Conservation (phyloP, 257 asterid species). For the Craterostigma plantagineum region DNA sequence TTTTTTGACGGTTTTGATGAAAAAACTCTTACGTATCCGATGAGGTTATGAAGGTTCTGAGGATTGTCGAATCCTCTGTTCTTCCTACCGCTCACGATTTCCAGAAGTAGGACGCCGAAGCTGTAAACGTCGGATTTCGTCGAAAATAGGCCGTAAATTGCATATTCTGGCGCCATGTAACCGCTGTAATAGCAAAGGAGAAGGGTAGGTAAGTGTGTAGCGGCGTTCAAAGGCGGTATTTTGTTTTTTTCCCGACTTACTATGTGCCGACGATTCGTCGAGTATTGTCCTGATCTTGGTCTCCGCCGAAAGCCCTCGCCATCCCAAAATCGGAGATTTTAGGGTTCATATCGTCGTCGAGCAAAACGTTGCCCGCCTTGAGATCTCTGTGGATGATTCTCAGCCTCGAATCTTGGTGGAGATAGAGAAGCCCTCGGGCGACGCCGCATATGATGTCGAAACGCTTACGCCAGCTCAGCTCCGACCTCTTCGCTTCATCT, state of each 20-base stretch:
- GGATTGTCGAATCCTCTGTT: background rate
- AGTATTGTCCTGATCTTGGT: constrained; percentile 19
- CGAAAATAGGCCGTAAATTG: constrained; percentile 19
- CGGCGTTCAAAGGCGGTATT: no score
- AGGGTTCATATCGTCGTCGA: constrained; percentile 16
- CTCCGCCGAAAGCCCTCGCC: constrained; percentile 22
- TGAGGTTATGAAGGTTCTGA: constrained; percentile 12
- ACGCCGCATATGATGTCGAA: constrained; percentile 16
- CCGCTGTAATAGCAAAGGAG: constrained; percentile 20
- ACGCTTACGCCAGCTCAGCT: constrained; percentile 18
- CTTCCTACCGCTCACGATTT: constrained; percentile 10
- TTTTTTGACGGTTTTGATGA: no score
- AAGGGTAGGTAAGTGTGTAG: no score
- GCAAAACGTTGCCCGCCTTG: constrained; percentile 16
- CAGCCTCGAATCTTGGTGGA: constrained; percentile 18
- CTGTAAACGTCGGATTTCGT: constrained; percentile 25
- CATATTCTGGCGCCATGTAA: constrained; percentile 34
- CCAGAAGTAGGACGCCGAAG: constrained; percentile 23
- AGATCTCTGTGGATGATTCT: constrained; percentile 14
- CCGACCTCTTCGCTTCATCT: constrained; percentile 9
- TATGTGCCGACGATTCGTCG: constrained; percentile 26
- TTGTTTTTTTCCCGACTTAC: constrained; percentile 12
- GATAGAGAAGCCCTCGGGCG: constrained; percentile 25
- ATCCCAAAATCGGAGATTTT: constrained; percentile 27
- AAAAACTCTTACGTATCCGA: constrained; percentile 21